Base-by-base conservation (phyloP, 2,329 filamentous ascomycete genomes). In the Aspergillus tubingensis region DNA sequence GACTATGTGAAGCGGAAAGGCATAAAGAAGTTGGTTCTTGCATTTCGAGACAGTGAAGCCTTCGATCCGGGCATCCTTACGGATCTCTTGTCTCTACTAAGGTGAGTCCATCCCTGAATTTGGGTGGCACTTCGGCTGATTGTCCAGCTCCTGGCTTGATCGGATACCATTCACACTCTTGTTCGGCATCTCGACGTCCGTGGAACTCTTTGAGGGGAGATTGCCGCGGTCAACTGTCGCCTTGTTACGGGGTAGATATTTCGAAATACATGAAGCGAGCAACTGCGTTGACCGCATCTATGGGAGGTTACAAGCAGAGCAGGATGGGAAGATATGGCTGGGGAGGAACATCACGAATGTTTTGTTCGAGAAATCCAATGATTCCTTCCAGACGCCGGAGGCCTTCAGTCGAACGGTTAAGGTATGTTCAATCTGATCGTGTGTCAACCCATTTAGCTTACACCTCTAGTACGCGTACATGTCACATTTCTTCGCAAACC, bases 401-500 rank as follows among this genome's bases (percentile, higher is more conserved):
- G 79, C 80, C 13, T 83, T 88, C 62, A 77, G 79, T 54, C 80
- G 82, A 59, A 79, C 80, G 49, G 70, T 86, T 13, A 82, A 83
- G 73, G 81, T 82, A 71, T 58, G 32, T 13, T 15, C 11, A 13
- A 60, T 36, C n/a, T 8, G 2, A 4, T 8, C 17, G 11, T 15
- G 23, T 5, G 8, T 52, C 25, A 10, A 32, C 7, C 30, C 44
- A 7, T 36, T n/a, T 60, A 13, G 11, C 65, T 74, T 62, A 77
- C 54, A 56, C 21, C 11, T 59, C 3, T 72, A 86, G 77, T 88
- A 88, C 71, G 80, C 83, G 1, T 86, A 85, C 67, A 87, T 88
- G 86, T 83, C 83, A 8, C 83, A 86, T 65, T 87, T 85, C 69
- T 88, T 86, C 63, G 85, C 85, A 25, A 88, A 86, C 67, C 80